Base-by-base conservation (phyloP, 1,284 basidiomycete species). In the Puccinia novopanici region DNA sequence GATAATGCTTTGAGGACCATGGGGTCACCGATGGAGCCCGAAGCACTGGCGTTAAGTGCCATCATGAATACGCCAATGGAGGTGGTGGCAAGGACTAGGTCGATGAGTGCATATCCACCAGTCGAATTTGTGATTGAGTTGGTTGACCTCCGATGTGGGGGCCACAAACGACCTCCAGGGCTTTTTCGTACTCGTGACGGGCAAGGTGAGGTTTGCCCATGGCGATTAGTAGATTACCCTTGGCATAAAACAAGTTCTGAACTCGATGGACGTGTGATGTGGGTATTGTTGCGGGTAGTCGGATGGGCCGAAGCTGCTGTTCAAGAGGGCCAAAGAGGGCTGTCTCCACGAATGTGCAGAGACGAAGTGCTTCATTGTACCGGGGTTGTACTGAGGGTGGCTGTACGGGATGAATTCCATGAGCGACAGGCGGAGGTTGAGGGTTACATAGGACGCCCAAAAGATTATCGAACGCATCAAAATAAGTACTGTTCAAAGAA, bases 241-340 rank as follows among this genome's bases (percentile, higher is more conserved):
- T 86, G 42, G 87, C 87, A 82, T 87, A 87, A 70, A 88, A 86
- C n/a, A 88, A 82, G 81, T 87, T 87, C 81, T 88, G 87, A 0
- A 88, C 82, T 0, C 87, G 86, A 70, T 87, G 86, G 2, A 86
- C 82, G 72, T 88, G 87, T 22, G 84, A 83, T 57, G 83, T 75
- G 0, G 86, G 86, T 19, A 88, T 82, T 24, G 75, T 81, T 22
- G 75, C 42, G 27, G 85, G 84, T 17, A 85, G 42, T 59, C 52
- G 61, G 40, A 82, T 81, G 15, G 84, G 84, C 6, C 84, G 82
- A 55, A 75, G 37, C 17, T 82, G 27, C 9, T 70, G 10, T 13
- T 55, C 50, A 37, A 75, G 81, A 30, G 82, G 70, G 9, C 81
- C 61, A 65, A 79, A 52, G 72, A 82, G 81, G 52, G 70, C 75